Conservation (phyloP, 2,329 filamentous ascomycete genomes). For the Botryotinia calthae region DNA sequence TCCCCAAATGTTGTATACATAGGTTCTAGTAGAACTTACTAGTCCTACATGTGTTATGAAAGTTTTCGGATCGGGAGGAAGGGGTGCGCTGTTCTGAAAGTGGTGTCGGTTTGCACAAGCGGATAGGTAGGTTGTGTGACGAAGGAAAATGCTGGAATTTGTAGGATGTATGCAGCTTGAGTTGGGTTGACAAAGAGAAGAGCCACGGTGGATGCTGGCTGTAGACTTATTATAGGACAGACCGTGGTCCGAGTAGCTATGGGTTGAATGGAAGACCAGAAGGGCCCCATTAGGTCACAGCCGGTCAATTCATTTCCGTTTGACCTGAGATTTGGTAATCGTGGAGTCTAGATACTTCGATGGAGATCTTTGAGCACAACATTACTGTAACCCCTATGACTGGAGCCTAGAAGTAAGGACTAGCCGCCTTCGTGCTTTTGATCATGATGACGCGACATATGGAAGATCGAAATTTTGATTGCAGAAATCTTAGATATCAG, state of each 20-base stretch:
- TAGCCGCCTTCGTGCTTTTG: not conserved
- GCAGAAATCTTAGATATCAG: not conserved
- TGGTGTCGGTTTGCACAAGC: not conserved
- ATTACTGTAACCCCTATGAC: not conserved
- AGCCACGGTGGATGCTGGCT: not conserved
- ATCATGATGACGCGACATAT: not conserved
- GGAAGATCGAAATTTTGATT: conserved; percentile 1
- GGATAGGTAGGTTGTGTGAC: not conserved
- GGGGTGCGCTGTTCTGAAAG: not conserved
- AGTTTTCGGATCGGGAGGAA: not conserved
- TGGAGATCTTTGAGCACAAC: not conserved
- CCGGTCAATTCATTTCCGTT: not conserved
- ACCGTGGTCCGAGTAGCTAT: not conserved
- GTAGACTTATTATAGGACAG: not conserved
- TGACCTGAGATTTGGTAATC: not conserved
- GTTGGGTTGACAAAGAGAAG: too few species aligned
- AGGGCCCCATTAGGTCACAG: not conserved
- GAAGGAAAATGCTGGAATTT: not conserved
- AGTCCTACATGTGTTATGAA: not conserved
- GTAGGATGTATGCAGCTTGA: not conserved
- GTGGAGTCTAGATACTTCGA: not conserved
- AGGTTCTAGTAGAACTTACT: not conserved
- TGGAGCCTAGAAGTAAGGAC: not conserved
- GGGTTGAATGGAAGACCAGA: too few species aligned
- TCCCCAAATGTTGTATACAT: conserved; percentile 1